These are phyloP conservation scores for Aspergillus avenaceus DNA, from an alignment of 495 filamentous ascomycete genomes.

Conservation along the genomic window DNA sequence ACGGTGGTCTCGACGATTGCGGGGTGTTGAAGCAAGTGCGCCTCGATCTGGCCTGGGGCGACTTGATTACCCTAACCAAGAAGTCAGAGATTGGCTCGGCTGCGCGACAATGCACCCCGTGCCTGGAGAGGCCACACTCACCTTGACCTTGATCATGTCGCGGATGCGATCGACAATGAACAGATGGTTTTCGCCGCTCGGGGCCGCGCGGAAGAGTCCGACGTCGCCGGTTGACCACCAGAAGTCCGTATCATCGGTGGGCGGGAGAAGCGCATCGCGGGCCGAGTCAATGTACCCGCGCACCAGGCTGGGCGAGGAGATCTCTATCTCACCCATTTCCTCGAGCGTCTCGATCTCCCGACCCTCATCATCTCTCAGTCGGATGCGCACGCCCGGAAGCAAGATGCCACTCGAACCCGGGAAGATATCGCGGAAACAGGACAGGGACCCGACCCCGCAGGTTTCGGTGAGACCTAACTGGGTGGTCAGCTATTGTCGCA, in stretches of 20 bases:
- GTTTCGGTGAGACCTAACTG: neutral
- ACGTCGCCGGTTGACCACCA: conserved; percentile 55
- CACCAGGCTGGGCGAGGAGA: neutral
- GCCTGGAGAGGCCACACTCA: neutral
- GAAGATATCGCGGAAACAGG: neutral
- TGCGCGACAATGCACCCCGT: neutral
- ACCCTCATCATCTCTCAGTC: neutral
- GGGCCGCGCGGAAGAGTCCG: conserved; percentile 38
- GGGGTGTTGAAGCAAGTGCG: conserved; percentile 68
- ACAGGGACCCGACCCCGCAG: neutral
- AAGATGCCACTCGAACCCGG: neutral
- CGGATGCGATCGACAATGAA: conserved; percentile 77
- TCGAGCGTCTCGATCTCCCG: neutral
- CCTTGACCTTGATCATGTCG: conserved; percentile 75
- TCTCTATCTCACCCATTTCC: neutral
- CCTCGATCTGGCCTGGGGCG: conserved; percentile 74
- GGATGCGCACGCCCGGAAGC: neutral
- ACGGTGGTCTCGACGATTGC: conserved; percentile 69
- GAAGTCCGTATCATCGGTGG: conserved; percentile 17
- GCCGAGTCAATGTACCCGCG: conserved; percentile 7
- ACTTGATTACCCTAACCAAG: conserved; percentile 59
- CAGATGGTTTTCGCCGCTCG: conserved; percentile 54
- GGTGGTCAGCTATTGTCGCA: neutral
- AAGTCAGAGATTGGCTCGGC: neutral
- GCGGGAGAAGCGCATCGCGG: conserved; percentile 2